Base-by-base conservation (phyloP, 73 alveolate species). In the Paramecium caudatum region DNA sequence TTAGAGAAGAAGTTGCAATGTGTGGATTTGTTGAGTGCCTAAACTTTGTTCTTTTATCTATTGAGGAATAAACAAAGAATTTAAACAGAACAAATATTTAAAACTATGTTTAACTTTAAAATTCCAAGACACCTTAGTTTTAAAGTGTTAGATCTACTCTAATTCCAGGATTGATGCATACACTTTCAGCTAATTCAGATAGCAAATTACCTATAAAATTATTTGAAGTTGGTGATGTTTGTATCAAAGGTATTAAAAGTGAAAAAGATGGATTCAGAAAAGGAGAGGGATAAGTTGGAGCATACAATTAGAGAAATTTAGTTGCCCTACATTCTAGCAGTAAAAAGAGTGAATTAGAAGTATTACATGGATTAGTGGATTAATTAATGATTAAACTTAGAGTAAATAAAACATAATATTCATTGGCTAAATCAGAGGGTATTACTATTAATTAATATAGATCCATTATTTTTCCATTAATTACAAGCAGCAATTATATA, bases 1-100 rank as follows among this genome's bases (percentile, higher is more conserved):
- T 98, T 19, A 97, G 99, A 90, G 91, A 65, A 82, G 99, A 98
- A 92, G 92, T 97, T 33, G 99, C 99, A 9, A 80, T 91, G 45
- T 98, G 98, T 39, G 99, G 99, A 3, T 97, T 85, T 93, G 96
- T 95, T 82, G 99, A 98, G 94, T 96, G 98, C 91, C 91, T 98
- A 83, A 97, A 96, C 41, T 92, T 98, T 96, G 98, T 96, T 23
- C 93, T 97, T 41, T 68, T 94, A 37, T 91, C 98, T 32, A 93
- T 91, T 63, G 96, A 94, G 63, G 98, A 97, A 86, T 94, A 93
- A 96, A 83, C 94, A 30, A 63, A 82, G 37, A 48, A 82, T 82
- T 91, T 82, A 46, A 95, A 93, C 47, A 96, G 94, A 37, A 82
- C 91, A 34, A 65, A 65, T 36, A 95, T 93, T 47, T 95, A 91